phyloP scores from a whole-genome alignment of 2,329 filamentous ascomycete genomes.

The Colletotrichum theobromicola region DNA sequence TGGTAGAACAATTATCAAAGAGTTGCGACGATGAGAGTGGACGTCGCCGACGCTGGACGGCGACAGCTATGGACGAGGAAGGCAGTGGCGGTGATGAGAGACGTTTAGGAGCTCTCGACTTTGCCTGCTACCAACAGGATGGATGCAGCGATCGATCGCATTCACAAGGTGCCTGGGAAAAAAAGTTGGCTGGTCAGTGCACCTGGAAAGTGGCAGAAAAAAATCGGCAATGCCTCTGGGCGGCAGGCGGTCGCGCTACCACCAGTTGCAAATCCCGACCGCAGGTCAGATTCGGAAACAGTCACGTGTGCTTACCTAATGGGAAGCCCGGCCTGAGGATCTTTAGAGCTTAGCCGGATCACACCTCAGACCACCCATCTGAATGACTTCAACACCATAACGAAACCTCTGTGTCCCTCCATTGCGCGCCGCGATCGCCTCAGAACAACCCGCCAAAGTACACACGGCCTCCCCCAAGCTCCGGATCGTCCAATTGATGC shows the following conservation, averaged over 20 bases:
- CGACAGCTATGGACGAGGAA: not conserved
- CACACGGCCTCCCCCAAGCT: not conserved
- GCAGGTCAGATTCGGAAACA: not conserved
- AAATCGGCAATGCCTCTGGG: not conserved
- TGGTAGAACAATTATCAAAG: not conserved
- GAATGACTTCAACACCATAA: constrained; percentile 21
- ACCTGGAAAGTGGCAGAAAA: not conserved
- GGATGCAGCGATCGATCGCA: constrained; percentile 3
- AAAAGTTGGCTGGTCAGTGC: not conserved
- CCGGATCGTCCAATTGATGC: constrained; percentile 24
- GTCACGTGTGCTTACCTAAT: constrained; percentile 19
- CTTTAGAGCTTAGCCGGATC: constrained; percentile 15
- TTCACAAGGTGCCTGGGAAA: not conserved
- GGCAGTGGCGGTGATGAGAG: not conserved
- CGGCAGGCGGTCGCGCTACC: constrained; percentile 4
- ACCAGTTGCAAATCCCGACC: not conserved
- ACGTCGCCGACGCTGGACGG: too few species aligned
- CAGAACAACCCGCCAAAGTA: constrained; percentile 14
- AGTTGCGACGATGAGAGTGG: not conserved
- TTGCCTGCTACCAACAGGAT: constrained; percentile 1
- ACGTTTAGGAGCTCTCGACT: not conserved
- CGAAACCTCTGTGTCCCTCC: not conserved
- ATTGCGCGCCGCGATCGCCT: constrained; percentile 18
- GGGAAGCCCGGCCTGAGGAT: not conserved
- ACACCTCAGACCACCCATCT: constrained; percentile 21